Conservation (phyloP, 345 rosid genomes). For the Pugionium dolabratum region DNA sequence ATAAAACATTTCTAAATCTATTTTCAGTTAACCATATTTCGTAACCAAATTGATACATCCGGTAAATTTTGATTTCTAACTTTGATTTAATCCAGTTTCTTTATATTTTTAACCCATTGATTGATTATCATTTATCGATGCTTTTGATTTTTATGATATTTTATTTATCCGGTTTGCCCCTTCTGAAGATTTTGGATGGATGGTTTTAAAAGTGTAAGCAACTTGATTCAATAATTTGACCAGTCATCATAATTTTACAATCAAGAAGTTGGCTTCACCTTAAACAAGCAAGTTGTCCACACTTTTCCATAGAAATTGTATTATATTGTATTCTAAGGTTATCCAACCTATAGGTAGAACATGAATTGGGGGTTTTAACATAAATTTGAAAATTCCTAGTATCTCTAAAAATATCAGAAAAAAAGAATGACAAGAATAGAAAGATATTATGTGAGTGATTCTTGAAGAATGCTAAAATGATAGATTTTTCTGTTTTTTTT, state of each 20-base stretch:
- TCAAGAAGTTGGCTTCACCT: constrained; percentile 19
- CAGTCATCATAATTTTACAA: constrained; percentile 3
- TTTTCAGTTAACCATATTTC: background rate
- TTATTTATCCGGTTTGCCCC: constrained; percentile 3
- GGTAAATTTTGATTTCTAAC: background rate
- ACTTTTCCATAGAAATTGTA: background rate
- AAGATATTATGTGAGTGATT: constrained; percentile 24
- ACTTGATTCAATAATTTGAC: constrained; percentile 27
- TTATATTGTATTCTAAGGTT: background rate
- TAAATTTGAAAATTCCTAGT: background rate
- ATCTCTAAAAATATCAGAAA: background rate
- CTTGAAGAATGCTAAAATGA: constrained; percentile 7
- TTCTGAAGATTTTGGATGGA: constrained; percentile 20
- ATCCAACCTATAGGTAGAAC: background rate
- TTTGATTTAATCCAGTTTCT: background rate
- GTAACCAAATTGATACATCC: constrained; percentile 9
- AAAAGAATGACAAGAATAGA: constrained; percentile 13
- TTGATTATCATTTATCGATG: background rate
- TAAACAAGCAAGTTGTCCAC: background rate
- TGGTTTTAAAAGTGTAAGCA: constrained; percentile 11
- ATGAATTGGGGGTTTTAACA: background rate
- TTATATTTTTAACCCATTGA: background rate
- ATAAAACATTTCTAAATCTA: background rate
- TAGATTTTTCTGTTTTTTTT: constrained; percentile 10
- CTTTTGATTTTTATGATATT: background rate